phyloP scores from a whole-genome alignment of 495 filamentous ascomycete species.

The Neurospora sp. region DNA sequence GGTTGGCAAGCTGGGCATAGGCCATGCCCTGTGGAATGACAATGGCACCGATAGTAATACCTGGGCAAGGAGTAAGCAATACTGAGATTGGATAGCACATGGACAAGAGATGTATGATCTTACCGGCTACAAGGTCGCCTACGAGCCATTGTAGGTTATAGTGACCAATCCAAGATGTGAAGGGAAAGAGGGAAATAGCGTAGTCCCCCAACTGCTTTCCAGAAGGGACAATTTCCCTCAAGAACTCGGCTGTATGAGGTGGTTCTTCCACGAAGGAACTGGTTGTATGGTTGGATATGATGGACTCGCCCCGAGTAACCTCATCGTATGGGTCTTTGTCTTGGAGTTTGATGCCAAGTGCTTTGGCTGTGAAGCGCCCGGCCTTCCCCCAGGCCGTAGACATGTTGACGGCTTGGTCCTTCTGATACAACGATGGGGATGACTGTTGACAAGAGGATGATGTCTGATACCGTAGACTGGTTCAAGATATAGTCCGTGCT shows the following conservation, averaged over 20 bases:
- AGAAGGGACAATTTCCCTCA: conserved; percentile 51
- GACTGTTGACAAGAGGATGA: not conserved
- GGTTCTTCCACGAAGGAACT: conserved; percentile 80
- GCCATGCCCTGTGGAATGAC: conserved; percentile 98
- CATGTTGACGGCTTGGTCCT: not conserved
- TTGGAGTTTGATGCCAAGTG: conserved; percentile 77
- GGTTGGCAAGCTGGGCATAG: conserved; percentile 75
- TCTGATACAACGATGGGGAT: not conserved
- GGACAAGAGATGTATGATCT: conserved; percentile 13
- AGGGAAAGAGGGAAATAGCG: conserved; percentile 67
- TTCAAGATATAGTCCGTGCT: not conserved
- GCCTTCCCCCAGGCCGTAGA: conserved; percentile 31
- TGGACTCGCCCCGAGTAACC: conserved; percentile 62
- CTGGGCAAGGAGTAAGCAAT: conserved; percentile 29
- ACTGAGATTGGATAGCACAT: not conserved
- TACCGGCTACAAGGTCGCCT: conserved; percentile 86
- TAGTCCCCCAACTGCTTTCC: conserved; percentile 47
- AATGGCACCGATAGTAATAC: conserved; percentile 89
- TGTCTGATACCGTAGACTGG: not conserved
- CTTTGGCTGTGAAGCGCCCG: conserved; percentile 67
- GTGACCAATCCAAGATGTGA: conserved; percentile 71
- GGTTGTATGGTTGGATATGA: conserved; percentile 62
- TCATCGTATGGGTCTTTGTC: conserved; percentile 48
- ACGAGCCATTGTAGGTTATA: conserved; percentile 86
- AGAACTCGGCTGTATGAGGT: conserved; percentile 64